A percentile compares a stretch with the other conserved stretches of the same genome.
These are phyloP conservation scores for Glomus cerebriforme DNA, from an alignment of 192 early-diverging fungal genomes.

Conservation along the genomic window DNA sequence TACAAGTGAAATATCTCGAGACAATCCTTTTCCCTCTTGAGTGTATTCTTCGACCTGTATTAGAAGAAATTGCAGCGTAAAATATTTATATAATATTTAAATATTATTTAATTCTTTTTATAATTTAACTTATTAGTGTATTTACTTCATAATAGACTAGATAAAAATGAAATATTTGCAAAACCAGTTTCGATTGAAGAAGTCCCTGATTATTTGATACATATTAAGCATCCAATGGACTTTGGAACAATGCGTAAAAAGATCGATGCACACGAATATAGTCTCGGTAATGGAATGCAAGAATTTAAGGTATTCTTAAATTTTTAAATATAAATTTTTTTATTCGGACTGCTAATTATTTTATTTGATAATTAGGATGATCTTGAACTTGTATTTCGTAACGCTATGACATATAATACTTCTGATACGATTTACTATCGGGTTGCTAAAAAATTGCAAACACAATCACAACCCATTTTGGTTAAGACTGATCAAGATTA, in stretches of 20 bases:
- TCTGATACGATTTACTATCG: constrained; percentile 71
- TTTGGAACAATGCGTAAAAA: constrained; percentile 66
- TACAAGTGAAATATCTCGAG: constrained; percentile 69
- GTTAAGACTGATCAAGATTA: constrained; percentile 48
- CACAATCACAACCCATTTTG: constrained; percentile 40
- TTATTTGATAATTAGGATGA: constrained; percentile 52
- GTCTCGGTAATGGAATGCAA: constrained; percentile 34
- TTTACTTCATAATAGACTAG: constrained; percentile 34
- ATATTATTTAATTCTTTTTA: background rate
- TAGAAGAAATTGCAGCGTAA: constrained; percentile 72
- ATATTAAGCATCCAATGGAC: constrained; percentile 75
- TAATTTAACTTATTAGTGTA: background rate
- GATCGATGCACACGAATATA: constrained; percentile 52
- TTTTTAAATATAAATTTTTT: background rate
- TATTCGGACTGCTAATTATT: background rate
- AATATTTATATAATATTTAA: constrained; percentile 18
- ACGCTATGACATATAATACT: constrained; percentile 78
- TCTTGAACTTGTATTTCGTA: constrained; percentile 68
- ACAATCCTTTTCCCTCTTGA: constrained; percentile 71
- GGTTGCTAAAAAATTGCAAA: constrained; percentile 59
- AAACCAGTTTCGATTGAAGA: constrained; percentile 54
- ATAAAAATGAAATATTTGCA: constrained; percentile 45
- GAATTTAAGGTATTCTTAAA: constrained; percentile 45
- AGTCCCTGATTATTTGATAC: constrained; percentile 47
- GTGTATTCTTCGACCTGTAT: constrained; percentile 59